Evolutionary conservation across 2,329 filamentous ascomycete species (phyloP).

Genomic region (Lachnellula occidentalis): DNA sequence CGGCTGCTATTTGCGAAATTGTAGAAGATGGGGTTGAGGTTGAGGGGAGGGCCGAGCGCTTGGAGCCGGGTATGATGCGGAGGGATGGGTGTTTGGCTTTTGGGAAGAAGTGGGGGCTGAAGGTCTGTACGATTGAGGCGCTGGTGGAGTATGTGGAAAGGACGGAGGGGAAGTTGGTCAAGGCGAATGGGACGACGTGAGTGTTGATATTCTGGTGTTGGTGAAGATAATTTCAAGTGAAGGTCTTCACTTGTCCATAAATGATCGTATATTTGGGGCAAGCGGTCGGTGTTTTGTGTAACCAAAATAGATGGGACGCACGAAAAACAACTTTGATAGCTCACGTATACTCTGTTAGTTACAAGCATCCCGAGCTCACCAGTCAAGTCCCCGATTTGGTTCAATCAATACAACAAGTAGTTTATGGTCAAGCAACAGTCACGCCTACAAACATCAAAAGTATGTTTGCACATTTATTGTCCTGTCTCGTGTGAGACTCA

Average conservation of each 20-base stretch:
- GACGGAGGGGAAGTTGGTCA: constrained; percentile 28
- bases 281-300: background rate
- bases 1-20: constrained; percentile 84
- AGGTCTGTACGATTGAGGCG: constrained; percentile 93
- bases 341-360: no score
- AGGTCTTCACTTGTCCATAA: no score
- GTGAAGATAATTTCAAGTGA: background rate
- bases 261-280: background rate
- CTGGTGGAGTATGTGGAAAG: constrained; percentile 58
- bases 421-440: background rate
- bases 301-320: background rate
- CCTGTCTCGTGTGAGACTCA: background rate
- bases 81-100: constrained; percentile 84
- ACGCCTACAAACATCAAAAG: background rate
- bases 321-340: background rate
- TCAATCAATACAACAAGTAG: no score
- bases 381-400: no score
- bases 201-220: background rate
- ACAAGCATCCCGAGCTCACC: no score
- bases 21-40: constrained; percentile 79
- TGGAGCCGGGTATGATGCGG: constrained; percentile 81
- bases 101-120: constrained; percentile 81
- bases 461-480: background rate
- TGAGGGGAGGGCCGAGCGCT: constrained; percentile 58
- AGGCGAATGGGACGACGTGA: constrained; percentile 19